Percentiles rank a stretch among this genome's conserved stretches.
These are phyloP conservation scores for Pythium rhizo-oryzae DNA, from an alignment of 352 stramenopile genomes.

Conservation along the genomic window DNA sequence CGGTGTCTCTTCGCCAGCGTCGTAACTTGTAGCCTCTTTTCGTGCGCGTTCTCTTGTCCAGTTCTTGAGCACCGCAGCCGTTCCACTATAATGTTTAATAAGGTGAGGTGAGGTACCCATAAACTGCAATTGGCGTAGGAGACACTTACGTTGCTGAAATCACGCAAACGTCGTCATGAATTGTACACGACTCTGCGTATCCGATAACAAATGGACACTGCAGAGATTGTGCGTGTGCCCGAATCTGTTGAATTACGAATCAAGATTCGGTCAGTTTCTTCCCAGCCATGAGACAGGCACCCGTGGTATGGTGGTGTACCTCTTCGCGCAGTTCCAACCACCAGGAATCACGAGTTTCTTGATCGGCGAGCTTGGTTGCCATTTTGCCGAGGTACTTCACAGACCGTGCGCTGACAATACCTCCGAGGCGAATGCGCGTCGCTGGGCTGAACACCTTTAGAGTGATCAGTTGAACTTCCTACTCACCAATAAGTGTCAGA, in stretches of 20 bases:
- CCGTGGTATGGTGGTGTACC: slow-evolving; percentile 28
- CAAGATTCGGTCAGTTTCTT: not conserved
- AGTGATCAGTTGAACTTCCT: slow-evolving; percentile 96
- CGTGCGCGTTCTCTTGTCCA: slow-evolving; percentile 42
- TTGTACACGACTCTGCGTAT: slow-evolving; percentile 96
- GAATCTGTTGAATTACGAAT: slow-evolving; percentile 63
- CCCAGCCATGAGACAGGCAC: not conserved
- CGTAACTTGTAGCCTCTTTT: slow-evolving; percentile 47
- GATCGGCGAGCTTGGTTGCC: slow-evolving; percentile 95
- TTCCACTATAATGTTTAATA: slow-evolving; percentile 53
- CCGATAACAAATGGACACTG: slow-evolving; percentile 97
- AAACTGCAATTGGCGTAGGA: not conserved
- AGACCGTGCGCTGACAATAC: slow-evolving; percentile 84
- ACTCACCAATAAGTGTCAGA: not conserved
- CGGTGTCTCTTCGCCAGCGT: slow-evolving; percentile 41
- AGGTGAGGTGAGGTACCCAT: not conserved
- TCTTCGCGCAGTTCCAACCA: slow-evolving; percentile 98
- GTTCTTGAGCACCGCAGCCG: slow-evolving; percentile 80
- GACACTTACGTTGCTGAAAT: slow-evolving; percentile 92
- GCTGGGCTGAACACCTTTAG: slow-evolving; percentile 91
- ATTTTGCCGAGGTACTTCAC: slow-evolving; percentile 93
- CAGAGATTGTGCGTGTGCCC: slow-evolving; percentile 95
- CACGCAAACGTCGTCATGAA: slow-evolving; percentile 97
- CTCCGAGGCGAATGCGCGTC: slow-evolving; percentile 74
- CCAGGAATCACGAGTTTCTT: slow-evolving; percentile 98